These are phyloP conservation scores for Funneliformis geosporum DNA, from an alignment of 192 early-diverging fungal genomes.

Conservation along the genomic window DNA sequence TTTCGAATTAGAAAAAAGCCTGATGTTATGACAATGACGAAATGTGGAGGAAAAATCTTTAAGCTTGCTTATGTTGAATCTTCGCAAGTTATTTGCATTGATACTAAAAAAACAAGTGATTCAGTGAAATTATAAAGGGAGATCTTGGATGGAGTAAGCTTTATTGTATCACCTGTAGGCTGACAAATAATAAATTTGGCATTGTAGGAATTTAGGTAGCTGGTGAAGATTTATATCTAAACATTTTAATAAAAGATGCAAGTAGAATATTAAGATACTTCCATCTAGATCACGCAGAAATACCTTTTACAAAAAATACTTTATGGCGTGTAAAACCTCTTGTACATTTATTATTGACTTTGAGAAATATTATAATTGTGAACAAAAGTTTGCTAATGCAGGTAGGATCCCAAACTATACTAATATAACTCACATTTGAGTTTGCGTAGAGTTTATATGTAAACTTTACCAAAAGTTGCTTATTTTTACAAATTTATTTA, in stretches of 20 bases:
- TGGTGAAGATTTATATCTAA: conserved; percentile 12
- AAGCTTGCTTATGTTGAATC: not conserved
- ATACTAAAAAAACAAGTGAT: conserved; percentile 14
- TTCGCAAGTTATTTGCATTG: not conserved
- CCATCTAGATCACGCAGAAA: conserved; percentile 16
- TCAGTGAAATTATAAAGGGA: conserved; percentile 9
- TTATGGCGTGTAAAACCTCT: not conserved
- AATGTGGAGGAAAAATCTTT: not conserved
- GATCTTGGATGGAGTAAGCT: not conserved
- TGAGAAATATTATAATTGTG: conserved; percentile 23
- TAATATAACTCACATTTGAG: too few relatives aligned
- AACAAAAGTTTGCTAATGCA: conserved; percentile 15
- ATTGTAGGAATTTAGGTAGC: conserved; percentile 9
- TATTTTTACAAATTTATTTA: too few relatives aligned
- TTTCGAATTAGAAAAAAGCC: not conserved
- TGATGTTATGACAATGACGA: not conserved
- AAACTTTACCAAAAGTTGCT: too few relatives aligned
- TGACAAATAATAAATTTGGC: not conserved
- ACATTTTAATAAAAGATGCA: conserved; percentile 17
- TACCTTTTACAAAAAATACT: not conserved
- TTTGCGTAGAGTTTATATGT: too few relatives aligned
- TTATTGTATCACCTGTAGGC: not conserved
- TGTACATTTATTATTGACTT: not conserved
- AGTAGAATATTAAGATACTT: conserved; percentile 14
- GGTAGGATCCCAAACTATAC: too few relatives aligned